Conservation (phyloP, 768 basidiomycete genomes). For the Leccinellum luteum region DNA sequence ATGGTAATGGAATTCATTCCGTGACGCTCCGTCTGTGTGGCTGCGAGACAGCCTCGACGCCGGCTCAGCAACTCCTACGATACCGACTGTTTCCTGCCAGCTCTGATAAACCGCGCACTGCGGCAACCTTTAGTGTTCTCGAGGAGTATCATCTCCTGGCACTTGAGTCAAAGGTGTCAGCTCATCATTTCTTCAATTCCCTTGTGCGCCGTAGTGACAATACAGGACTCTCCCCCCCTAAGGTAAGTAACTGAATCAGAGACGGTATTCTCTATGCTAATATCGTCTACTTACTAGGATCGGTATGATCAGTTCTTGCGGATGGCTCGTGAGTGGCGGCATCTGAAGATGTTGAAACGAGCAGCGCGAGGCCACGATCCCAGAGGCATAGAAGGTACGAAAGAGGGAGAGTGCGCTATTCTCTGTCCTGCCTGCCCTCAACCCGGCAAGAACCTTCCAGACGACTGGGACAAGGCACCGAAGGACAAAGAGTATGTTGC, state of each 20-base stretch:
- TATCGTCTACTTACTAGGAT: no score
- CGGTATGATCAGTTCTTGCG: not conserved
- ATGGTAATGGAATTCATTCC: not conserved
- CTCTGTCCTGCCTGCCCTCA: slow-evolving; percentile 30
- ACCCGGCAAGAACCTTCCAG: slow-evolving; percentile 26
- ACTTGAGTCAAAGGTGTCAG: not conserved
- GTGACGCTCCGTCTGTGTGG: not conserved
- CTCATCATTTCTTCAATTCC: not conserved
- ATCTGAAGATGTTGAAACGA: not conserved
- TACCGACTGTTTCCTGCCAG: not conserved
- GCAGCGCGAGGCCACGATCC: not conserved
- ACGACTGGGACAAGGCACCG: slow-evolving; percentile 11
- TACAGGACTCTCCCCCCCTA: not conserved
- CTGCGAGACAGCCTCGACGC: not conserved
- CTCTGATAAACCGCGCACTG: not conserved
- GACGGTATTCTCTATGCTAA: no score
- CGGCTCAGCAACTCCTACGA: not conserved
- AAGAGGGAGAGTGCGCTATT: slow-evolving; percentile 22
- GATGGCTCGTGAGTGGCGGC: not conserved
- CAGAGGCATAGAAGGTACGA: slow-evolving; percentile 19
- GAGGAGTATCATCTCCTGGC: not conserved
- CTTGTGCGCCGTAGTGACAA: not conserved
- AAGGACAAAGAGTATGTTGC: not conserved
- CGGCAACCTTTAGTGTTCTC: not conserved
- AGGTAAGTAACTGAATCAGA: no score